Percentiles rank a stretch among this genome's conserved stretches.
phyloP scores from a whole-genome alignment of 2,329 filamentous ascomycete genomes.

The Elsinoe ampelina region DNA sequence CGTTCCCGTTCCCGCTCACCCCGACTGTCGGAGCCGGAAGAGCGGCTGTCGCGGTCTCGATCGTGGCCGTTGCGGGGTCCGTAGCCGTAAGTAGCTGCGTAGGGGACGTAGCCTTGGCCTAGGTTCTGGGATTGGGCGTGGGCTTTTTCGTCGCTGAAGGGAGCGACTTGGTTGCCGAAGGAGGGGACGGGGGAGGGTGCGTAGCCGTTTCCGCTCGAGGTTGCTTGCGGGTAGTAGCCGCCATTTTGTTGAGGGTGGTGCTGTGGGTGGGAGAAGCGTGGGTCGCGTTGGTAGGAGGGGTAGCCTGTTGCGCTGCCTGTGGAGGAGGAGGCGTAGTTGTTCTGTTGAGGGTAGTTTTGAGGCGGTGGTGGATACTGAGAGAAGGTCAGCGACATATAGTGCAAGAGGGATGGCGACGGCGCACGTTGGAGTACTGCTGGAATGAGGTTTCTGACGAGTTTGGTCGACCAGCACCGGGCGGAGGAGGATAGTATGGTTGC shows the following conservation, averaged over 20 bases:
- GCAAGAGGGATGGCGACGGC: background rate
- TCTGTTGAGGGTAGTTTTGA: constrained; percentile 5
- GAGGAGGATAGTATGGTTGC: constrained; percentile 11
- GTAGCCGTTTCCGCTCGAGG: background rate
- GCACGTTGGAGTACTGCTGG: constrained; percentile 10
- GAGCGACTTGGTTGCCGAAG: constrained; percentile 11
- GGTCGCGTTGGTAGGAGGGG: background rate
- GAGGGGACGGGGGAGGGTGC: constrained; percentile 5
- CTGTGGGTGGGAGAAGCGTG: background rate
- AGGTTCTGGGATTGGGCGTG: background rate
- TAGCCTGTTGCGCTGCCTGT: background rate
- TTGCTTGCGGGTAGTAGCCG: constrained; percentile 9
- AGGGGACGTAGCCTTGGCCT: background rate
- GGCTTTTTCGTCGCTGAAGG: constrained; percentile 11
- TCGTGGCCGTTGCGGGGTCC: background rate
- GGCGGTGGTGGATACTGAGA: constrained; percentile 10
- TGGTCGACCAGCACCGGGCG: background rate
- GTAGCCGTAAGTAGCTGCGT: background rate
- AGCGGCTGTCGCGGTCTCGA: background rate
- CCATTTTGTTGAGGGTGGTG: background rate
- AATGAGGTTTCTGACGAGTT: background rate
- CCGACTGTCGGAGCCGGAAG: background rate
- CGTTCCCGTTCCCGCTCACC: constrained; percentile 3
- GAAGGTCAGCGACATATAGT: background rate
- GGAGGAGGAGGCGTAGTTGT: background rate